Evolutionary conservation across 75 land plant genomes (phyloP).

Genomic region (Sequoia sempervirens): DNA sequence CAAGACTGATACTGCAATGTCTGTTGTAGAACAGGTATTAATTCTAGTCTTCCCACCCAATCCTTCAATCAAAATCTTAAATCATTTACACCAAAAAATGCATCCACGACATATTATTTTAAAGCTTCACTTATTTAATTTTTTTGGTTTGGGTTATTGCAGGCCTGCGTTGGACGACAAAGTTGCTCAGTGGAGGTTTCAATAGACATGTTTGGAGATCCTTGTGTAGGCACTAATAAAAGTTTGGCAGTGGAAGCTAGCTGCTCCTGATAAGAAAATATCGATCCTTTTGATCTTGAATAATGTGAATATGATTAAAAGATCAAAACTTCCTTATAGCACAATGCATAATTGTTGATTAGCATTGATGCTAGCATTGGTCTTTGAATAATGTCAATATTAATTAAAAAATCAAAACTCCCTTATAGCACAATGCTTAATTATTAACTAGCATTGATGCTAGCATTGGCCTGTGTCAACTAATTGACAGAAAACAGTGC

Average conservation of each 20-base stretch:
- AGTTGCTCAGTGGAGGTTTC: slow-evolving; percentile 56
- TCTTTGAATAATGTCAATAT: not conserved
- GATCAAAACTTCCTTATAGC: not conserved
- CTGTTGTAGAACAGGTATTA: slow-evolving; percentile 49
- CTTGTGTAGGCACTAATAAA: slow-evolving; percentile 49
- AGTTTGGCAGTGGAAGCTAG: slow-evolving; percentile 79
- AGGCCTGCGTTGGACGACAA: slow-evolving; percentile 67
- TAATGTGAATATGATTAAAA: not conserved
- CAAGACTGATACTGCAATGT: slow-evolving; percentile 36
- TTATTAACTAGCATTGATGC: no score
- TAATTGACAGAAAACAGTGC: not conserved
- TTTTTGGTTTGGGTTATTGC: slow-evolving; percentile 5
- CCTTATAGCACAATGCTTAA: not conserved
- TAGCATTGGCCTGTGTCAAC: not conserved
- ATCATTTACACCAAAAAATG: not conserved
- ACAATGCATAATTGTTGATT: not conserved
- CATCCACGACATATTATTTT: not conserved
- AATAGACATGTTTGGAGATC: slow-evolving; percentile 51
- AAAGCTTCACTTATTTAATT: not conserved
- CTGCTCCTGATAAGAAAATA: slow-evolving; percentile 28
- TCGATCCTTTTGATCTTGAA: not conserved
- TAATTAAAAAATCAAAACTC: not conserved
- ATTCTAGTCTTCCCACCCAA: not conserved
- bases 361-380: not conserved
- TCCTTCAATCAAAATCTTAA: no score